Conservation (phyloP, 106 monocot species). For the Phalaenopsis aphrodite region DNA sequence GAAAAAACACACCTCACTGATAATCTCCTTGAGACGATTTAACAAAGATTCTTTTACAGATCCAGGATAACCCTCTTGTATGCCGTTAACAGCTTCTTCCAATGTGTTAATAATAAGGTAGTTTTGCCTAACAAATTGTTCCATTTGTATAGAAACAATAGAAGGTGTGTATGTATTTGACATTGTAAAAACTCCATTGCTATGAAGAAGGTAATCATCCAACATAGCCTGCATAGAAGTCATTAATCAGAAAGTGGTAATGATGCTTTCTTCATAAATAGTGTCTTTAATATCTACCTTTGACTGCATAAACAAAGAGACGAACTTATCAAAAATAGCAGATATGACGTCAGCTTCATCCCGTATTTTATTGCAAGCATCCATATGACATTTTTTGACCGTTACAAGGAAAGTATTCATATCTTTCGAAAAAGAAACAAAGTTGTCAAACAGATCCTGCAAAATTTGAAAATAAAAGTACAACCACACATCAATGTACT, state of each 20-base stretch:
- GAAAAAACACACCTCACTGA: slow-evolving; percentile 30
- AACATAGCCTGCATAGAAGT: slow-evolving; percentile 52
- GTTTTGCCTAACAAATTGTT: slow-evolving; percentile 36
- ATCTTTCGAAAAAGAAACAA: slow-evolving; percentile 54
- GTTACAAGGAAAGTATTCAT: slow-evolving; percentile 33
- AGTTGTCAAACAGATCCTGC: slow-evolving; percentile 63
- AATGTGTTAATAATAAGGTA: slow-evolving; percentile 31
- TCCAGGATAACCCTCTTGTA: slow-evolving; percentile 15
- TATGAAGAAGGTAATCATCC: slow-evolving; percentile 46
- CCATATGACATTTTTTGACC: slow-evolving; percentile 40
- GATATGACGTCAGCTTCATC: slow-evolving; percentile 22
- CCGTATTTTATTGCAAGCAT: slow-evolving; percentile 24
- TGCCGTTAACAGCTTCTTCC: slow-evolving; percentile 22
- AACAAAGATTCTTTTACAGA: slow-evolving; percentile 38
- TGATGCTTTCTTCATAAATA: background rate
- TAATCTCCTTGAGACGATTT: slow-evolving; percentile 39
- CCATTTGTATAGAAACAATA: slow-evolving; percentile 50
- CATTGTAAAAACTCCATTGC: slow-evolving; percentile 12
- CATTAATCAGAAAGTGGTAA: slow-evolving; percentile 3
- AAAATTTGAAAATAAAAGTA: slow-evolving; percentile 5
- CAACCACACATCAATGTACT: background rate
- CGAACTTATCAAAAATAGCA: slow-evolving; percentile 30
- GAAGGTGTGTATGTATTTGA: slow-evolving; percentile 17
- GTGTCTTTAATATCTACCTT: slow-evolving; percentile 40
- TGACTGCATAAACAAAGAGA: slow-evolving; percentile 36